Conservation (phyloP, 2,329 filamentous ascomycete genomes). For the Pseudocercospora macadamiae region DNA sequence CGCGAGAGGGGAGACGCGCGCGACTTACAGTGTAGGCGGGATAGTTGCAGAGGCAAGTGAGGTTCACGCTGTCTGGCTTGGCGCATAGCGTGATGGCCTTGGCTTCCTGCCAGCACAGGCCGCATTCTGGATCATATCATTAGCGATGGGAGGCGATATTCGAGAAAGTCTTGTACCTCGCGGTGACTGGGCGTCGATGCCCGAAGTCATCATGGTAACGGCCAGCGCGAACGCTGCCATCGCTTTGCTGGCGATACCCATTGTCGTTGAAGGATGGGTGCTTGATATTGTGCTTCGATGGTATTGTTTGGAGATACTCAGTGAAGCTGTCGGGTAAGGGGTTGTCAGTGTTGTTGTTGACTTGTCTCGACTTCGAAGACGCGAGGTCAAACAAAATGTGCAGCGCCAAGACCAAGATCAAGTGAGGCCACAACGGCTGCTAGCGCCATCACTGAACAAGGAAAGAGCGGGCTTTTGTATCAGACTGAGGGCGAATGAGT, state of each 20-base stretch:
- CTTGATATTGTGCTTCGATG: neutral
- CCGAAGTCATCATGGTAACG: neutral
- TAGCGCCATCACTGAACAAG: neutral
- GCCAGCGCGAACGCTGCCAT: slow-evolving; percentile 2
- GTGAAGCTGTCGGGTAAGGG: neutral
- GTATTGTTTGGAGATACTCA: neutral
- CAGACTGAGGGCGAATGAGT: no score
- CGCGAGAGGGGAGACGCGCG: neutral
- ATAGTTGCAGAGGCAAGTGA: slow-evolving; percentile 2
- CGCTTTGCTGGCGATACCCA: neutral
- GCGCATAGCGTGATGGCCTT: neutral
- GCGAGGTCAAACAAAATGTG: no score
- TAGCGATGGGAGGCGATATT: neutral
- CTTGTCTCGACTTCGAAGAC: no score
- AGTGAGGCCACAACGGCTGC: slow-evolving; percentile 4
- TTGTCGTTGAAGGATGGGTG: neutral
- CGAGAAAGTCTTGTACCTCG: neutral
- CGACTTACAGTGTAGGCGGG: slow-evolving; percentile 1
- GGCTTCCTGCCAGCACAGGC: neutral
- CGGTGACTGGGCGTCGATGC: neutral
- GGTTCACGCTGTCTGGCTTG: neutral
- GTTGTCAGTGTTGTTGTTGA: neutral
- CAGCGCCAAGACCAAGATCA: neutral
- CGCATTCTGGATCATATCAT: neutral
- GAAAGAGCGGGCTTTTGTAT: neutral